phyloP scores from a whole-genome alignment of 2,329 filamentous ascomycete species.

The Aureobasidium lini region DNA sequence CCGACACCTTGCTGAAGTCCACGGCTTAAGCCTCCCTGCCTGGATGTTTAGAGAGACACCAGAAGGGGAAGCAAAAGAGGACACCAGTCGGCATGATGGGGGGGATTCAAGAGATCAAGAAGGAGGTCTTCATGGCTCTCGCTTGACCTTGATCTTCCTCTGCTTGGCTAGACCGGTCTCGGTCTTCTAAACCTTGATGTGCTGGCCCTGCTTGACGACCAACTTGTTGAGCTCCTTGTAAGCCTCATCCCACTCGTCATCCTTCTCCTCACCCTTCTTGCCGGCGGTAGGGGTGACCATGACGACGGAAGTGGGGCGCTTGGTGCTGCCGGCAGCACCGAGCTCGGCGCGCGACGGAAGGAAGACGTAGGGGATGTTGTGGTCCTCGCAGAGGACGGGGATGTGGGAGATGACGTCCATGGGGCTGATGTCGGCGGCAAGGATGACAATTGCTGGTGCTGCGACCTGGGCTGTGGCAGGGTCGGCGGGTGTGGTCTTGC shows the following conservation, averaged over 20 bases:
- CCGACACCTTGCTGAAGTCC: background rate
- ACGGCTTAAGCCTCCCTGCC: background rate
- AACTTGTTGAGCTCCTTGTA: slow-evolving; percentile 49
- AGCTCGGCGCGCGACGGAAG: slow-evolving; percentile 88
- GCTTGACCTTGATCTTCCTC: slow-evolving; percentile 6
- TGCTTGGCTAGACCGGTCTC: slow-evolving; percentile 1
- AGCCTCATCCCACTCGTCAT: slow-evolving; percentile 36
- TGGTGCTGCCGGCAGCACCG: slow-evolving; percentile 86
- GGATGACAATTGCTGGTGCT: slow-evolving; percentile 64
- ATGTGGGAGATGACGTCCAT: slow-evolving; percentile 99
- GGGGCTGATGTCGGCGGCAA: slow-evolving; percentile 94
- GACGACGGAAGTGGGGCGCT: slow-evolving; percentile 92
- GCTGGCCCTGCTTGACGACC: slow-evolving; percentile 51
- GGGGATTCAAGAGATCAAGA: background rate
- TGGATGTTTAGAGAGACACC: background rate
- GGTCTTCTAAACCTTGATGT: slow-evolving; percentile 42
- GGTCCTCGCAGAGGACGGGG: slow-evolving; percentile 95
- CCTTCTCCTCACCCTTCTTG: slow-evolving; percentile 39
- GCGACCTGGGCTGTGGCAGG: slow-evolving; percentile 46
- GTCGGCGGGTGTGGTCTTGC: slow-evolving; percentile 73
- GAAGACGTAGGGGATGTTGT: slow-evolving; percentile 95
- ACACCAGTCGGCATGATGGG: background rate
- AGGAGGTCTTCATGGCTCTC: background rate
- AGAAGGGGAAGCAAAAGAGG: background rate
- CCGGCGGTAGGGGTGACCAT: slow-evolving; percentile 59